phyloP scores from a whole-genome alignment of 768 basidiomycete species.

The Russula dissimulans region DNA sequence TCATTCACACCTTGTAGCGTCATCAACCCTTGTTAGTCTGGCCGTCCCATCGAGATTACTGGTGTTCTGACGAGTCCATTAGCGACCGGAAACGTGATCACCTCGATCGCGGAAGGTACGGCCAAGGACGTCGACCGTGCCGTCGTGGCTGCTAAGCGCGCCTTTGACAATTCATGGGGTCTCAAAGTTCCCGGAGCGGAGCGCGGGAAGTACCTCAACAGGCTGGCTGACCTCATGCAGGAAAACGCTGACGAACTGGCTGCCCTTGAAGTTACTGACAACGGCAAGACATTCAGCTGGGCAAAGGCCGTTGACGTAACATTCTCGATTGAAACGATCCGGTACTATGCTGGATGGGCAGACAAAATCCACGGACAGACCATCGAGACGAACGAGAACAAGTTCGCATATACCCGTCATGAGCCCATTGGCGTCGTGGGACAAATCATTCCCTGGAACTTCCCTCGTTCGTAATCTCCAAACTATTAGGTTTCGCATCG shows the following conservation, averaged over 20 bases:
- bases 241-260: slow-evolving; percentile 52
- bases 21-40: slow-evolving; percentile 42
- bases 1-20: slow-evolving; percentile 31
- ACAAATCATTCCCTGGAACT: slow-evolving; percentile 64
- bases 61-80: background rate
- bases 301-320: slow-evolving; percentile 43
- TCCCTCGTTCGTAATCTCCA: slow-evolving; percentile 32
- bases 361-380: slow-evolving; percentile 76
- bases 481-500: background rate
- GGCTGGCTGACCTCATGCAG: slow-evolving; percentile 60
- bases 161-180: slow-evolving; percentile 63
- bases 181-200: slow-evolving; percentile 42
- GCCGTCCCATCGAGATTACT: background rate
- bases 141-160: slow-evolving; percentile 55
- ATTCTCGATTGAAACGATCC: slow-evolving; percentile 40
- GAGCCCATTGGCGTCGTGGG: slow-evolving; percentile 51
- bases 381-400: slow-evolving; percentile 47
- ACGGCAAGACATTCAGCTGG: slow-evolving; percentile 47
- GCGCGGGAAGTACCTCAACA: slow-evolving; percentile 48
- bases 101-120: slow-evolving; percentile 48
- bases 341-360: slow-evolving; percentile 86
- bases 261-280: slow-evolving; percentile 66
- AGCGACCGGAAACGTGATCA: slow-evolving; percentile 50
- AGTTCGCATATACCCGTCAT: slow-evolving; percentile 51
- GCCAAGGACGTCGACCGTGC: slow-evolving; percentile 68